A percentile compares a stretch with the other conserved stretches of the same genome.
Conservation (phyloP, 176 grass and related monocot genomes). For the Dendrocalamus sinicus region DNA sequence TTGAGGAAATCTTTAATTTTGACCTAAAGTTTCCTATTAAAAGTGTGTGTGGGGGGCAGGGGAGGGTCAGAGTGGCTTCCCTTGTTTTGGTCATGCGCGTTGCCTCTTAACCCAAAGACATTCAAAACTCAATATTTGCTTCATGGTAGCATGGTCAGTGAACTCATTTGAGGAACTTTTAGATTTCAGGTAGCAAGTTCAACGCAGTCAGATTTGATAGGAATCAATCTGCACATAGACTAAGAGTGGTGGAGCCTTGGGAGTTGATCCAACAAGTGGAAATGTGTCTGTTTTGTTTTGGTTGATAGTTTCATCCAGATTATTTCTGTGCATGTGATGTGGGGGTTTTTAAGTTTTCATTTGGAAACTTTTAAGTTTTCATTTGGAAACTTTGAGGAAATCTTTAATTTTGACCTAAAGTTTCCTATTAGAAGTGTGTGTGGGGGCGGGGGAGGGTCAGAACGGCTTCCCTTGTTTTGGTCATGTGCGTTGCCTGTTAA, state of each 20-base stretch:
- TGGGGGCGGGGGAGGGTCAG: too few relatives aligned
- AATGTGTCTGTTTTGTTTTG: not conserved
- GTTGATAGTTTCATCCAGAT: not conserved
- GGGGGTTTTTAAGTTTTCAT: not conserved
- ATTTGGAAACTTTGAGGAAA: conserved; percentile 12
- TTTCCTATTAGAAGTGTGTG: not conserved
- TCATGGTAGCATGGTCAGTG: not conserved
- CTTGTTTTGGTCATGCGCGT: not conserved
- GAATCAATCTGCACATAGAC: too few relatives aligned
- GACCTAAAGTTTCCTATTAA: not conserved
- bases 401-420: not conserved
- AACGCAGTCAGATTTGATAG: too few relatives aligned
- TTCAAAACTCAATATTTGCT: not conserved
- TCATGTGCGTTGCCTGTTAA: not conserved
- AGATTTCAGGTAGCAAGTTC: not conserved
- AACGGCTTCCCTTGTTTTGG: not conserved
- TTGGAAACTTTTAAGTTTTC: conserved; percentile 7
- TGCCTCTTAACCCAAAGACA: not conserved
- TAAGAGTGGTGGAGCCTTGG: not conserved
- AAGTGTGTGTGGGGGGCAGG: not conserved
- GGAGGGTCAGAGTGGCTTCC: not conserved
- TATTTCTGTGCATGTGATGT: not conserved
- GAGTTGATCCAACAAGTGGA: not conserved
- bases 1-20: conserved; percentile 21
- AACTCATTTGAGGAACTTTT: not conserved